Evolutionary conservation across 2,329 filamentous ascomycete species (phyloP).

Genomic region (Paraconiothyrium brasiliense): DNA sequence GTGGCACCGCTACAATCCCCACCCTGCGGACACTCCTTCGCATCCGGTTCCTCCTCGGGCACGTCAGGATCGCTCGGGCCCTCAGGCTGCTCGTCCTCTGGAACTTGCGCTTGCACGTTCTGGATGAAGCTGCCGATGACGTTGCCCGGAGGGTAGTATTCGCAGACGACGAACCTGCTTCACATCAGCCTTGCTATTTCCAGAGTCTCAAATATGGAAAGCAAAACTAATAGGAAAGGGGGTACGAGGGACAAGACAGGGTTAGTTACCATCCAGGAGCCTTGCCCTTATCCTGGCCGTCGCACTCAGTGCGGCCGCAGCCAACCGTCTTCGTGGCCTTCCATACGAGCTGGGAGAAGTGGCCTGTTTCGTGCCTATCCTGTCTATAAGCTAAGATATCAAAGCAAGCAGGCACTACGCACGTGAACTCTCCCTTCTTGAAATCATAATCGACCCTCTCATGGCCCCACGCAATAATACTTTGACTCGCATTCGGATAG

Average conservation of each 20-base stretch:
- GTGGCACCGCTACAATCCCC: constrained; percentile 13
- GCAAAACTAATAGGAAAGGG: neutral
- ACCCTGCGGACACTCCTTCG: constrained; percentile 21
- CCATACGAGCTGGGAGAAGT: constrained; percentile 43
- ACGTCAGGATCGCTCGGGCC: constrained; percentile 22
- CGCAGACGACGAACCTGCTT: constrained; percentile 42
- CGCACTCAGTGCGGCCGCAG: constrained; percentile 33
- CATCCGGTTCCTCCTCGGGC: constrained; percentile 11
- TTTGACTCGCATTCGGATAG: constrained; percentile 66
- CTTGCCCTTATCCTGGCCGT: constrained; percentile 24
- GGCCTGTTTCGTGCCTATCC: constrained; percentile 26
- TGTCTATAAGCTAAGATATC: neutral
- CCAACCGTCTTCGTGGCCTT: constrained; percentile 30
- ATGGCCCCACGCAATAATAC: constrained; percentile 73
- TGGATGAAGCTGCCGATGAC: constrained; percentile 43
- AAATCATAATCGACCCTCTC: constrained; percentile 70
- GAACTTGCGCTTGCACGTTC: constrained; percentile 40
- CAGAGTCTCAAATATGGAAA: too few species aligned
- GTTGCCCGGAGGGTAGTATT: constrained; percentile 52
- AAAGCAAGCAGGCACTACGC: constrained; percentile 51
- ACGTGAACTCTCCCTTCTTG: constrained; percentile 62
- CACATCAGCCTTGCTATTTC: neutral
- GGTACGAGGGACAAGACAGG: neutral
- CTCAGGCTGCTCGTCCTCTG: constrained; percentile 18
- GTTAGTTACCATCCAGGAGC: constrained; percentile 33